Percentiles rank a stretch among this genome's conserved stretches.
Conservation (phyloP, 208 protist genomes). For the Leishmania amazonensis region DNA sequence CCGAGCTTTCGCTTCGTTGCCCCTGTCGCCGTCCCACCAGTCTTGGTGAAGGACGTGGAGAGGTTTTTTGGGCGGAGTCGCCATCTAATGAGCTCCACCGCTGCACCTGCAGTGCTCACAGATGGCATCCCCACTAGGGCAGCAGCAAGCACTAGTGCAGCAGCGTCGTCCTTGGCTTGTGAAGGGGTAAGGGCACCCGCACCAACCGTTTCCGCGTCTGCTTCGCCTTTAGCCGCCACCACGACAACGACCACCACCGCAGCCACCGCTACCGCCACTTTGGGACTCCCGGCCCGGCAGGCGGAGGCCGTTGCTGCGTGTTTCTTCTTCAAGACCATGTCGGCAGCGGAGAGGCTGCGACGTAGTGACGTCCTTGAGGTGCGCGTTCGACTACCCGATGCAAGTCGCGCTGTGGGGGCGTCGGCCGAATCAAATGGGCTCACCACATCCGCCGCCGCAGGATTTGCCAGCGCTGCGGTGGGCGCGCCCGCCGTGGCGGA, state of each 20-base stretch:
- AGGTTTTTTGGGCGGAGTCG: slow-evolving; percentile 57
- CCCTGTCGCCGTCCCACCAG: slow-evolving; percentile 37
- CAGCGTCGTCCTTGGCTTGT: neutral
- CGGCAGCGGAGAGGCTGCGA: slow-evolving; percentile 22
- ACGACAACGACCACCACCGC: neutral
- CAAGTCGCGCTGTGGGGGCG: neutral
- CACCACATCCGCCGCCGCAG: neutral
- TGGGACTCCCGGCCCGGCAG: slow-evolving; percentile 23
- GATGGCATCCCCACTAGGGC: neutral
- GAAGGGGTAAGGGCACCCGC: neutral
- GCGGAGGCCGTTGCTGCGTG: slow-evolving; percentile 43
- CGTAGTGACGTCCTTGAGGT: slow-evolving; percentile 28
- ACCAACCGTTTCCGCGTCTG: neutral
- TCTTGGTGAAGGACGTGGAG: slow-evolving; percentile 51
- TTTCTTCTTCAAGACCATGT: slow-evolving; percentile 48
- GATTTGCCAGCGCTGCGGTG: neutral
- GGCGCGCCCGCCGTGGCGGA: neutral
- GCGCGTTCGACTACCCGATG: neutral
- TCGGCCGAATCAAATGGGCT: neutral
- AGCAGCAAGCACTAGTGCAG: neutral
- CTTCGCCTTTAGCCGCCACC: neutral
- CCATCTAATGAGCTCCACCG: slow-evolving; percentile 24
- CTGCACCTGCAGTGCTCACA: neutral
- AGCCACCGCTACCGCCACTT: neutral
- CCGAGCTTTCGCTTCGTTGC: slow-evolving; percentile 48